These are phyloP conservation scores for Neotropicomus parvogracilis DNA, from an alignment of 1,284 basidiomycete species.

Conservation along the genomic window DNA sequence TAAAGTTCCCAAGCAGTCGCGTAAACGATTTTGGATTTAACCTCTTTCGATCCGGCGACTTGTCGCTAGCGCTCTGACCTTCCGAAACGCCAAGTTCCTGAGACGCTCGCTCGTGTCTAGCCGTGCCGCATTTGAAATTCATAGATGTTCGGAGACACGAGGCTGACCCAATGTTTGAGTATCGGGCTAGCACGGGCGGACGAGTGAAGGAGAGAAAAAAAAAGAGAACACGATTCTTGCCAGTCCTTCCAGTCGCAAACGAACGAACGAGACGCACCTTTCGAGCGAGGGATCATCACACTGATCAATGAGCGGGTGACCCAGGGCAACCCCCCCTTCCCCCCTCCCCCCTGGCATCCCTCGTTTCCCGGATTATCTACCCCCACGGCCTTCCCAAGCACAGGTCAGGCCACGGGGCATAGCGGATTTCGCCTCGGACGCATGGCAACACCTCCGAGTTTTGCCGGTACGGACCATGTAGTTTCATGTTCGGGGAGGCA, in stretches of 20 bases:
- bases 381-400: too few species aligned
- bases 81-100: neutral
- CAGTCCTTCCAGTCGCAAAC: neutral
- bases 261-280: neutral
- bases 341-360: too few species aligned
- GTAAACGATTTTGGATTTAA: neutral
- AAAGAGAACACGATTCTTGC: neutral
- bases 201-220: neutral
- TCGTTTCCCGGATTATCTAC: too few species aligned
- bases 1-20: too few species aligned
- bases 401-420: too few species aligned
- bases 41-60: neutral
- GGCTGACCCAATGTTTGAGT: neutral
- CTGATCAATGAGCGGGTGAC: neutral
- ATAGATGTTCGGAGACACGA: neutral
- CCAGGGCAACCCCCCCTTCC: neutral
- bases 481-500: too few species aligned
- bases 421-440: too few species aligned
- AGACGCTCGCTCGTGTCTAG: neutral
- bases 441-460: too few species aligned
- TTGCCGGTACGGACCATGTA: too few species aligned
- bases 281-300: too few species aligned
- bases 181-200: neutral
- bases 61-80: neutral
- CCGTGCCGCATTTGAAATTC: slow-evolving; percentile 1